phyloP scores from a whole-genome alignment of 768 basidiomycete species.

The Leccinum uliginosum region DNA sequence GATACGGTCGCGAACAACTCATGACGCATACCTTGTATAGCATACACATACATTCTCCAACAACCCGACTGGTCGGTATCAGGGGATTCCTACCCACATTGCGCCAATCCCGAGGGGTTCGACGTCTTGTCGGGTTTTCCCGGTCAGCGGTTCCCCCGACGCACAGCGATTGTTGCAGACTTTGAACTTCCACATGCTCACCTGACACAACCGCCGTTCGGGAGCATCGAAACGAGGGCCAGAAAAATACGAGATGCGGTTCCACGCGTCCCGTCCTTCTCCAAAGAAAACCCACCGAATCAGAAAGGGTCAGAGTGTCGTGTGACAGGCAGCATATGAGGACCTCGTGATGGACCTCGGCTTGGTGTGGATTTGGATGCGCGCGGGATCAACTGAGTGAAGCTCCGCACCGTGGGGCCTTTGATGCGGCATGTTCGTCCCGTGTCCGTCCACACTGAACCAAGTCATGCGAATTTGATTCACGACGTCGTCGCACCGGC shows the following conservation, averaged over 20 bases:
- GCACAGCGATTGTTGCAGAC: not conserved
- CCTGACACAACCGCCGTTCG: not conserved
- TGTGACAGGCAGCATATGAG: constrained; percentile 8
- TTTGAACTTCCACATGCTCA: not conserved
- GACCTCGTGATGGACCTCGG: constrained; percentile 3
- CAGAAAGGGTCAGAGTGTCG: constrained; percentile 12
- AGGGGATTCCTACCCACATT: no score
- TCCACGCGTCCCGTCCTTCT: not conserved
- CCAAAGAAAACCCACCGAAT: not conserved
- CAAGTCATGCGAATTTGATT: not conserved
- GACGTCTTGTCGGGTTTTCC: not conserved
- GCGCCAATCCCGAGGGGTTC: not conserved
- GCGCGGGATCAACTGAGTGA: constrained; percentile 2
- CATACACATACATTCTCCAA: no score
- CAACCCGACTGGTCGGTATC: no score
- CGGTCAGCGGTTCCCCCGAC: not conserved
- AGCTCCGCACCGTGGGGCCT: not conserved
- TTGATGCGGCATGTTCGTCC: constrained; percentile 11
- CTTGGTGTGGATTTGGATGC: not conserved
- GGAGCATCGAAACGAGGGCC: not conserved
- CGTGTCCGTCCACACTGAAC: constrained; percentile 8
- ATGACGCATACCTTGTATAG: no score
- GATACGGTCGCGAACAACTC: not conserved
- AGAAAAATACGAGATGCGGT: not conserved
- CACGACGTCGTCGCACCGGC: constrained; percentile 9